Percentiles rank a stretch among this genome's conserved stretches.
These are phyloP conservation scores for Dinochytrium kinnereticum DNA, from an alignment of 371 early-diverging fungal genomes.

Conservation along the genomic window DNA sequence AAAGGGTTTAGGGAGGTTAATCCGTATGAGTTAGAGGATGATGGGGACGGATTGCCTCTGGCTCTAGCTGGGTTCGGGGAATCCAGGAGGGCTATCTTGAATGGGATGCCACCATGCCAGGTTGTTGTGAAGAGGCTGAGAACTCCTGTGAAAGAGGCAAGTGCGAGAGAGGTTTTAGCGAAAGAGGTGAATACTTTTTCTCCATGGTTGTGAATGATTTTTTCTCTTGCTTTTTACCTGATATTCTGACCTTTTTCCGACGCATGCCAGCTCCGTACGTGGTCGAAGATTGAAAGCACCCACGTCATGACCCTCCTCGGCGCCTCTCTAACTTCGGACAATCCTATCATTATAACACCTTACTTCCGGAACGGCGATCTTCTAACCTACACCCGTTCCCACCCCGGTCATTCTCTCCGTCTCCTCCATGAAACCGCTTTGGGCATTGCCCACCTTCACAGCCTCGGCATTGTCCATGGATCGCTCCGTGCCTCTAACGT, in stretches of 20 bases:
- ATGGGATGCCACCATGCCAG: not conserved
- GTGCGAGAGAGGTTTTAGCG: not conserved
- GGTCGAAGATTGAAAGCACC: constrained; percentile 7
- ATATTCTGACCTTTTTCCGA: not conserved
- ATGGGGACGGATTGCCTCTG: constrained; percentile 33
- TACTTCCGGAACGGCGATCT: constrained; percentile 30
- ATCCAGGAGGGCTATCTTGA: constrained; percentile 15
- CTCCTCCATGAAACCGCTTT: constrained; percentile 29
- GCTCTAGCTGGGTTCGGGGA: constrained; percentile 32
- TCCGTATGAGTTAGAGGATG: constrained; percentile 33
- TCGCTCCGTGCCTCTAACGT: constrained; percentile 29
- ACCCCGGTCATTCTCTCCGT: constrained; percentile 30
- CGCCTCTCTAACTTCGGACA: constrained; percentile 9
- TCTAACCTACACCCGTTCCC: constrained; percentile 20
- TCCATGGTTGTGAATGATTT: too few relatives aligned
- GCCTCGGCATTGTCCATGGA: constrained; percentile 30
- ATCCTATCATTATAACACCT: constrained; percentile 21
- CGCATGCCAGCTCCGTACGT: constrained; percentile 6
- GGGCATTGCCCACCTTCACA: constrained; percentile 25
- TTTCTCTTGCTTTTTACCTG: not conserved
- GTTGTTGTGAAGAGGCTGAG: constrained; percentile 31
- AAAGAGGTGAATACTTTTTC: constrained; percentile 12
- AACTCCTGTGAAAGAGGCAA: not conserved
- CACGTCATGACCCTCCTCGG: constrained; percentile 23
- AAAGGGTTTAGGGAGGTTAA: constrained; percentile 7